Conservation (phyloP, 2,329 filamentous ascomycete species). For the Dactylonectria macrodidyma region DNA sequence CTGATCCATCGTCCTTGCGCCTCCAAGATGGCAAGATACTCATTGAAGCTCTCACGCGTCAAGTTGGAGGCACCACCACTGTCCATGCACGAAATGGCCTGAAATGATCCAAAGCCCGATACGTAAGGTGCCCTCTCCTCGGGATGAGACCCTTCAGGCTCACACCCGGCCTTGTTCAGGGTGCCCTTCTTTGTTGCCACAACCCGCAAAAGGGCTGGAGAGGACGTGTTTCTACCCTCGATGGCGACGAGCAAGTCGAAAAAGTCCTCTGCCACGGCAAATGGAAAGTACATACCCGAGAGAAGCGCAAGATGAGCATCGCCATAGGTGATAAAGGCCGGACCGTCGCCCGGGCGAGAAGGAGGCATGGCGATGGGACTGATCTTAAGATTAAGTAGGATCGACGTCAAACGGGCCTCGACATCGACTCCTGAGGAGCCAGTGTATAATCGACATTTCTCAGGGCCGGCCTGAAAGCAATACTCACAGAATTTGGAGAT, state of each 20-base stretch:
- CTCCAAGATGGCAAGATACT: constrained; percentile 29
- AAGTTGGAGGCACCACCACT: constrained; percentile 11
- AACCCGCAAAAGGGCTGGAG: constrained; percentile 4
- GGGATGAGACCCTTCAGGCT: constrained; percentile 12
- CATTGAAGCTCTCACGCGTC: constrained; percentile 31
- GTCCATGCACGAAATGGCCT: constrained; percentile 35
- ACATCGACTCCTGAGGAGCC: constrained; percentile 5
- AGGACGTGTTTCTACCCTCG: constrained; percentile 24
- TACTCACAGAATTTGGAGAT: constrained; percentile 42
- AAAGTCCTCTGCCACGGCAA: constrained; percentile 20
- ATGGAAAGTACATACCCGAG: constrained; percentile 30
- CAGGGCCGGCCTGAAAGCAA: constrained; percentile 29
- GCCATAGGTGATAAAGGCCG: constrained; percentile 29
- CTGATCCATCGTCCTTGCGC: constrained; percentile 33
- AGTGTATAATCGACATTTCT: constrained; percentile 11
- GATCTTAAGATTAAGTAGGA: not conserved
- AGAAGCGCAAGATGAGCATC: constrained; percentile 30
- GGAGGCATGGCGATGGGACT: constrained; percentile 8
- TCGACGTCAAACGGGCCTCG: constrained; percentile 12
- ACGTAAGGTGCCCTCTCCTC: constrained; percentile 18
- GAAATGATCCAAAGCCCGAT: constrained; percentile 10
- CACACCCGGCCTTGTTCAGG: constrained; percentile 22
- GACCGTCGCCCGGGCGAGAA: not conserved
- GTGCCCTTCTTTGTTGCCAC: constrained; percentile 4
- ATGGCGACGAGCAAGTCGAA: constrained; percentile 27